Evolutionary conservation across 2,329 filamentous ascomycete species (phyloP).

Genomic region (Alternaria atra): DNA sequence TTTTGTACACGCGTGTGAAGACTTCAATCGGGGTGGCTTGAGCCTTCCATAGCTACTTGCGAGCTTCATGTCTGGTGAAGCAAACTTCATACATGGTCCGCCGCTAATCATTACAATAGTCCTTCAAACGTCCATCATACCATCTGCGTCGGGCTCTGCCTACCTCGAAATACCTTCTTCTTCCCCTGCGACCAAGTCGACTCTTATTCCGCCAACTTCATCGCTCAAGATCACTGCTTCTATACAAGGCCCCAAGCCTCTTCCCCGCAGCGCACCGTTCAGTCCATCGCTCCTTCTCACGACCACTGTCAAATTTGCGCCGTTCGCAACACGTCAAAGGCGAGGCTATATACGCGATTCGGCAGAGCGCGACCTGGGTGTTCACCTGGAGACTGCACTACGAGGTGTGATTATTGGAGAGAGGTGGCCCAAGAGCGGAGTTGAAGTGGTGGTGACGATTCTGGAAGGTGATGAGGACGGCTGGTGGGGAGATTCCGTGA

Average conservation of each 20-base stretch:
- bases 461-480: constrained; percentile 90
- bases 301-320: constrained; percentile 95
- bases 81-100: neutral
- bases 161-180: constrained; percentile 73
- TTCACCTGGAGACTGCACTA: constrained; percentile 90
- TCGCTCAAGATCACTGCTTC: constrained; percentile 92
- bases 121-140: constrained; percentile 89
- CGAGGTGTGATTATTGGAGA: constrained; percentile 91
- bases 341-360: constrained; percentile 87
- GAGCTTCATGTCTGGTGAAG: neutral
- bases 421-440: constrained; percentile 96
- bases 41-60: neutral
- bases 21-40: neutral
- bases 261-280: constrained; percentile 89
- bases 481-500: constrained; percentile 65
- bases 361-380: constrained; percentile 86
- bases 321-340: constrained; percentile 85
- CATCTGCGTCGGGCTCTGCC: constrained; percentile 91
- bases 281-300: constrained; percentile 90
- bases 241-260: constrained; percentile 89
- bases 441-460: constrained; percentile 93
- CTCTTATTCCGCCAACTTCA: constrained; percentile 64
- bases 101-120: constrained; percentile 62
- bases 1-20: neutral
- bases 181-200: constrained; percentile 46